Evolutionary conservation across 1,139 yeast species (phyloP).

Genomic region (Trichomonascaceae sp.): DNA sequence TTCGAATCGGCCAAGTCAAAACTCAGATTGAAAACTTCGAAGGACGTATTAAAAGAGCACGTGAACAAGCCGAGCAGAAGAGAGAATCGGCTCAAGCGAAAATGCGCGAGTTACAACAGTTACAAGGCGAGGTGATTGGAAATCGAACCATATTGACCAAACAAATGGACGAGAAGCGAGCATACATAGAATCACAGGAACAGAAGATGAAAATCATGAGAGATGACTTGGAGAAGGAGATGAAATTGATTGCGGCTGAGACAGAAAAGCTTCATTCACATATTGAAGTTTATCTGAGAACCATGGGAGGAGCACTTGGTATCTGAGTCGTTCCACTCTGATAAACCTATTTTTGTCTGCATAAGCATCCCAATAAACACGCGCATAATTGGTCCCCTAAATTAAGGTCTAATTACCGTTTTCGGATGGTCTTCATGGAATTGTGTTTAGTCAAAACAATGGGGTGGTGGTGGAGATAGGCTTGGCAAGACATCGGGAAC

Average conservation of each 20-base stretch:
- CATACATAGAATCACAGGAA: slow-evolving; percentile 45
- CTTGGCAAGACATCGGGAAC: not conserved
- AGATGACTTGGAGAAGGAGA: slow-evolving; percentile 48
- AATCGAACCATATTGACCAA: slow-evolving; percentile 49
- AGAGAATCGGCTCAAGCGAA: slow-evolving; percentile 41
- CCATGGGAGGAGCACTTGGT: slow-evolving; percentile 31
- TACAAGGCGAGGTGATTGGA: slow-evolving; percentile 44
- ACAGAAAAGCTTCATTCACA: slow-evolving; percentile 51
- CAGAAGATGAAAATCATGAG: slow-evolving; percentile 40
- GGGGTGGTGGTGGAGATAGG: not conserved
- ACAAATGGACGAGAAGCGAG: slow-evolving; percentile 45
- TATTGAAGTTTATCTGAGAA: slow-evolving; percentile 43
- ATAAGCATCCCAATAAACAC: not conserved
- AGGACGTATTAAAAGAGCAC: slow-evolving; percentile 49
- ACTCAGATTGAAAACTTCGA: slow-evolving; percentile 49
- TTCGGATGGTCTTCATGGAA: not conserved
- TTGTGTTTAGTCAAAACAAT: not conserved
- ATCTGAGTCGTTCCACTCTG: not conserved
- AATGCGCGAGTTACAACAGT: slow-evolving; percentile 42
- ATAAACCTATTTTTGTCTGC: not conserved
- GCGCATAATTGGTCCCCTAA: not conserved
- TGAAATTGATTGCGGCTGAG: slow-evolving; percentile 48
- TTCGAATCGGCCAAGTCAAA: slow-evolving; percentile 45
- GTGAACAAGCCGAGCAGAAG: slow-evolving; percentile 45
- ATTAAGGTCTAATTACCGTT: not conserved